Evolutionary conservation across 352 stramenopile species (phyloP), one percentile per base, ranked within the genome.

Genomic region (Halophytophthora polymorphica): DNA sequence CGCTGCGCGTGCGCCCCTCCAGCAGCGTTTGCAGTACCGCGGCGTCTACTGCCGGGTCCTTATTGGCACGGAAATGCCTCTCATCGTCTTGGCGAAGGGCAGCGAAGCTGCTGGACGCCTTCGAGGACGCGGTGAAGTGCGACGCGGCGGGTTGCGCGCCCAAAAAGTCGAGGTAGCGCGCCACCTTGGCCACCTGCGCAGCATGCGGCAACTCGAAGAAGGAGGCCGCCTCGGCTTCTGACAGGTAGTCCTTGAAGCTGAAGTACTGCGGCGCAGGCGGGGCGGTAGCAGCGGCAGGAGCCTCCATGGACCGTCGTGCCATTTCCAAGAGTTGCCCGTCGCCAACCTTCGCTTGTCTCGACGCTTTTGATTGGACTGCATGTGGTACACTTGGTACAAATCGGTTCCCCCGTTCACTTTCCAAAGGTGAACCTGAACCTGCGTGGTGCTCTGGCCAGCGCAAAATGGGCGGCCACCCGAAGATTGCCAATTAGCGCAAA

Each of bases 131-230:
- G 34, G 70, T 73, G 51, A 88, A 90, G 21, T 77, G 60, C 22
- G 66, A 64, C 0, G 64, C 56, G 3, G 66, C 56, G 1, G 72
- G 66, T 37, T 88, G 76, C 22, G 68, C 42, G 22, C 56, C 68
- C 21, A 90, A 54, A 39, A 90, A 90, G 33, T 77, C 66, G 25
- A 90, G 59, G 37, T 90, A 90, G 52, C 70, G 67, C 56, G 64
- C 36, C 41, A 90, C 76, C 51, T 83, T 87, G 17, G 46, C 59
- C 17, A 90, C 64, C 50, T 88, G 80, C 1, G 61, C 50, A 15
- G 53, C 43, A 45, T 90, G 77, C 25, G 68, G 10, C 44, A 76
- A 63, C 17, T 71, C 41, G 35, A 90, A 80, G 56, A 90, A 90
- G 13, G 56, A 25, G n/a, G 62, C 54, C 2, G 56, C 56, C 34